Percentiles rank a stretch among this genome's conserved stretches.
These are phyloP conservation scores for Globisporangium carolinianum DNA, from an alignment of 352 stramenopile species.

Conservation along the genomic window DNA sequence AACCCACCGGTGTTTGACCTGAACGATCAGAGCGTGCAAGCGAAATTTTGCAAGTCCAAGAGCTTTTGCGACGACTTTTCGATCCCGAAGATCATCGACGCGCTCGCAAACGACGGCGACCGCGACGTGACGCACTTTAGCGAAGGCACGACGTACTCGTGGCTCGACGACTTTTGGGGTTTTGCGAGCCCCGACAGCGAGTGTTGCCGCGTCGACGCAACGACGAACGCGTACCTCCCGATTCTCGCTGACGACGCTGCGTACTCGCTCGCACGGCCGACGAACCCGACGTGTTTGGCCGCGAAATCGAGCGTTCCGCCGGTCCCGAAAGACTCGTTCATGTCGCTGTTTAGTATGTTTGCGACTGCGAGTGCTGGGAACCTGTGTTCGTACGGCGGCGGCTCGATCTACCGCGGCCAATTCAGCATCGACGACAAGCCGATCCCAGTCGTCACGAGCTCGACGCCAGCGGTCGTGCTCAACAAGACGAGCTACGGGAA, in stretches of 20 bases:
- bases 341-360: conserved; percentile 71
- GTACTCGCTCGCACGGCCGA: conserved; percentile 17
- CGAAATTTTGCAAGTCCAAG: conserved; percentile 59
- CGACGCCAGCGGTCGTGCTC: conserved; percentile 27
- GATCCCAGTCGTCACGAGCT: conserved; percentile 26
- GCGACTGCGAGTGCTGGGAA: conserved; percentile 28
- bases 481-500: conserved; percentile 42
- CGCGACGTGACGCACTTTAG: conserved; percentile 40
- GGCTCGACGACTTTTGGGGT: conserved; percentile 71
- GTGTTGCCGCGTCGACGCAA: conserved; percentile 50
- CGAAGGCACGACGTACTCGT: conserved; percentile 44
- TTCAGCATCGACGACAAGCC: conserved; percentile 55
- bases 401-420: conserved; percentile 57
- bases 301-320: conserved; percentile 23
- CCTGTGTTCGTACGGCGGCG: conserved; percentile 48
- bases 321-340: conserved; percentile 46
- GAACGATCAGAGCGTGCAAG: conserved; percentile 20
- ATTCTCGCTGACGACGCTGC: conserved; percentile 24
- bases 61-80: conserved; percentile 46
- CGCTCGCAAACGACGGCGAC: conserved; percentile 25
- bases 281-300: conserved; percentile 32
- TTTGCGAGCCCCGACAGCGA: conserved; percentile 54
- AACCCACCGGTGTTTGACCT: conserved; percentile 38
- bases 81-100: conserved; percentile 51
- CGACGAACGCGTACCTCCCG: conserved; percentile 33